Conservation (phyloP, 495 filamentous ascomycete genomes). For the Xylaria venustula region DNA sequence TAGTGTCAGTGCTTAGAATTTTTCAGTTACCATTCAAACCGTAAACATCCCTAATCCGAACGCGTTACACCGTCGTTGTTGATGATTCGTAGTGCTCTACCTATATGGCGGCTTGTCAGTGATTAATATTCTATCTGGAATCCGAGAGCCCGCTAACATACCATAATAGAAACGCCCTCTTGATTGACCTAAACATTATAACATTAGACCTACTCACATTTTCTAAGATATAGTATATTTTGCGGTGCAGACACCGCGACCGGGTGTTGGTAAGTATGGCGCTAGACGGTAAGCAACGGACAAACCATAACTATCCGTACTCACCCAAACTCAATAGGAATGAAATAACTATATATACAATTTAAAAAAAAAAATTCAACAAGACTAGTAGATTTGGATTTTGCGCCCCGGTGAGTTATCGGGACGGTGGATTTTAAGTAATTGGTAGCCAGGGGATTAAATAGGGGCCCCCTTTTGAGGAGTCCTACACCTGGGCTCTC, state of each 20-base stretch:
- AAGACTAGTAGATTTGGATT: background rate
- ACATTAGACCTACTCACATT: constrained; percentile 56
- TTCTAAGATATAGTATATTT: constrained; percentile 61
- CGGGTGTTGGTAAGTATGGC: constrained; percentile 61
- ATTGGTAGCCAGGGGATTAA: background rate
- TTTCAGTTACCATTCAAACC: background rate
- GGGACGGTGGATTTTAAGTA: background rate
- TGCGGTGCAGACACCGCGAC: constrained; percentile 50
- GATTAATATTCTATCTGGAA: constrained; percentile 30
- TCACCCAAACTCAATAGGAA: background rate
- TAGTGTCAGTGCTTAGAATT: background rate
- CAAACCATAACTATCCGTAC: background rate
- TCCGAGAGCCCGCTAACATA: constrained; percentile 51
- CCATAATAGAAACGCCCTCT: constrained; percentile 57
- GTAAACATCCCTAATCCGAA: background rate
- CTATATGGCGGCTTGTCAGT: background rate
- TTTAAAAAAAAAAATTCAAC: background rate
- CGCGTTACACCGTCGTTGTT: background rate
- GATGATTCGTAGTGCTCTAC: background rate
- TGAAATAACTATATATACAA: background rate
- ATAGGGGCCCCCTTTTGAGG: no score
- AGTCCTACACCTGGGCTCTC: no score
- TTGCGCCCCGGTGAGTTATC: background rate
- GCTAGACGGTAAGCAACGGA: constrained; percentile 48
- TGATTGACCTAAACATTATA: constrained; percentile 54